Evolutionary conservation across 192 early-diverging fungal genomes (phyloP).

Genomic region (Thoreauomyces humboldtii): DNA sequence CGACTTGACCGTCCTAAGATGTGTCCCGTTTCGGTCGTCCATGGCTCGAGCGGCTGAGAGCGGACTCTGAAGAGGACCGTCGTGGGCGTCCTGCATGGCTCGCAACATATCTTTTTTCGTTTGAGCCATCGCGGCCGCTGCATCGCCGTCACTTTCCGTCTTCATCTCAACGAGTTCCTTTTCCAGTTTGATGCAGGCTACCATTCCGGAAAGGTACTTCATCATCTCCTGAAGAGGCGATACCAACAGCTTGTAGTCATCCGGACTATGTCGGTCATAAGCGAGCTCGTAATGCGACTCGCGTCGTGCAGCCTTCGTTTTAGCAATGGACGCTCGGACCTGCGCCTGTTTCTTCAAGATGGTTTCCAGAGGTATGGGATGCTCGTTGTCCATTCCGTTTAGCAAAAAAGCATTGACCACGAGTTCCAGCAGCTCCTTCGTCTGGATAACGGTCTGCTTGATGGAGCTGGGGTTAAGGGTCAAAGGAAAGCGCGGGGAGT

Average conservation of each 20-base stretch:
- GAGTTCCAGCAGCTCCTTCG: conserved; percentile 16
- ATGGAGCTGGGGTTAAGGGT: conserved; percentile 11
- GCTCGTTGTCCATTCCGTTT: neutral
- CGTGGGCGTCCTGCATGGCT: neutral
- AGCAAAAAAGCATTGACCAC: conserved; percentile 16
- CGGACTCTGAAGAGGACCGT: neutral
- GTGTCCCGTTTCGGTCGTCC: too few species aligned
- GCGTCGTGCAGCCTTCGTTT: conserved; percentile 24
- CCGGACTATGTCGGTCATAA: conserved; percentile 22
- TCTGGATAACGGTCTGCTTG: conserved; percentile 12
- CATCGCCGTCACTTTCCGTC: neutral
- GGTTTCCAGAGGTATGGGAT: conserved; percentile 15
- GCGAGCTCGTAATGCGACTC: conserved; percentile 26
- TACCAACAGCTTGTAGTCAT: conserved; percentile 24
- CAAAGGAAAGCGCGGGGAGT: neutral
- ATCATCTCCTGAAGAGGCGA: conserved; percentile 27
- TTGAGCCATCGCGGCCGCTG: neutral
- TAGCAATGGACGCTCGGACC: conserved; percentile 10
- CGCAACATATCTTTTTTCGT: neutral
- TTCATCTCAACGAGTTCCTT: conserved; percentile 22
- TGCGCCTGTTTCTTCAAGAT: conserved; percentile 17
- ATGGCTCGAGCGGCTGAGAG: too few species aligned
- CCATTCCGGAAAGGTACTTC: conserved; percentile 29
- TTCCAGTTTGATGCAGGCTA: conserved; percentile 17
- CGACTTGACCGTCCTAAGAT: conserved; percentile 4